Evolutionary conservation across 202 grass and related monocot species (phyloP).

Genomic region (Carex sylvatica): DNA sequence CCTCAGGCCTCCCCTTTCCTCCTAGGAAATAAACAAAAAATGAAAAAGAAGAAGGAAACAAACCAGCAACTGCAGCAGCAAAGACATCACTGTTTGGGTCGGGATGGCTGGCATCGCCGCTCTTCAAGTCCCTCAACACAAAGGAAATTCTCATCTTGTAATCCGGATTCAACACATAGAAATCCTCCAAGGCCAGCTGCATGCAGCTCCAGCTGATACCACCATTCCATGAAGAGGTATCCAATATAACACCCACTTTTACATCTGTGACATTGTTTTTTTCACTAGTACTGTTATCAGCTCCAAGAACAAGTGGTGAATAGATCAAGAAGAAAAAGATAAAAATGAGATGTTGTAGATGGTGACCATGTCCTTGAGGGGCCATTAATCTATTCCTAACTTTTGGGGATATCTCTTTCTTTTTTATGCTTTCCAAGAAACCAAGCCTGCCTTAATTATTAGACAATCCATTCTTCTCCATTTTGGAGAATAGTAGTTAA

Average conservation of each 20-base stretch:
- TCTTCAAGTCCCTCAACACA: constrained; percentile 39
- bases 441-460: background rate
- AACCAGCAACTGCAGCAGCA: constrained; percentile 47
- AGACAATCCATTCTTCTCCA: background rate
- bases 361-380: background rate
- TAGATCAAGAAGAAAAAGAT: background rate
- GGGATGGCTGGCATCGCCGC: background rate
- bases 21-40: background rate
- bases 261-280: constrained; percentile 11
- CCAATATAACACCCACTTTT: constrained; percentile 70
- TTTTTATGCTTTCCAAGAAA: background rate
- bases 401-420: background rate
- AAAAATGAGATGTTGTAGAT: background rate
- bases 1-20: too few relatives aligned
- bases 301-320: background rate
- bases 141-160: constrained; percentile 37
- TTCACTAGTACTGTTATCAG: background rate
- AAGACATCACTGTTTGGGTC: constrained; percentile 9
- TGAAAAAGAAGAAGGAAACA: background rate
- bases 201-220: constrained; percentile 61
- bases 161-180: constrained; percentile 32
- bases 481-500: background rate
- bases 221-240: constrained; percentile 41
- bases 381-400: background rate
- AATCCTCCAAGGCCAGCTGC: constrained; percentile 55